Percentiles rank a stretch among this genome's conserved stretches.
Evolutionary conservation across 345 rosid species (phyloP).

Genomic region (Hibiscus tridactylites): DNA sequence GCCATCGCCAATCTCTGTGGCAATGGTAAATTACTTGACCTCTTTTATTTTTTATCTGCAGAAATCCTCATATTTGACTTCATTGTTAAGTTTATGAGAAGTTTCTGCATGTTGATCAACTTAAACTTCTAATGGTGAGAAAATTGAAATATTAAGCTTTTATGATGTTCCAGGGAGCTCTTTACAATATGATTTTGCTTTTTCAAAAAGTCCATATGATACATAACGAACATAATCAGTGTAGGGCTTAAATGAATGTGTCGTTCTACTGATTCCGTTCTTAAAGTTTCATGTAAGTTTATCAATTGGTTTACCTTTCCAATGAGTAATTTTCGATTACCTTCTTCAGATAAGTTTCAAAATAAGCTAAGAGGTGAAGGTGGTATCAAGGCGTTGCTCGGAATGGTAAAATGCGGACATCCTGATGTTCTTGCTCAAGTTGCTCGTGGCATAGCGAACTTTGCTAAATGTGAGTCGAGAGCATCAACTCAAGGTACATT

Average conservation of each 20-base stretch:
- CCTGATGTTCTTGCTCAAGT: conserved; percentile 97
- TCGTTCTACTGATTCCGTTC: neutral
- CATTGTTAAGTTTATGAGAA: neutral
- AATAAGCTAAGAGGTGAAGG: conserved; percentile 79
- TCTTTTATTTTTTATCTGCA: conserved; percentile 3
- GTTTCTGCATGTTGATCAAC: neutral
- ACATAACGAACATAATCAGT: neutral
- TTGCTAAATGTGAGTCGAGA: conserved; percentile 97
- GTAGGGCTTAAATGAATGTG: neutral
- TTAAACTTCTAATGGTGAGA: neutral
- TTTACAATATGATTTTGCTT: neutral
- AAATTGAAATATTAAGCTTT: no score
- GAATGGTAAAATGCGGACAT: conserved; percentile 89
- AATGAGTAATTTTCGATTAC: neutral
- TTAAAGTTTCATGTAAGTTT: neutral
- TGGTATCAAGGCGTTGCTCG: conserved; percentile 88
- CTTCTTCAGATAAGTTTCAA: conserved; percentile 72
- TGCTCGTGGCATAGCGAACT: conserved; percentile 97
- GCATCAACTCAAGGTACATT: conserved; percentile 77
- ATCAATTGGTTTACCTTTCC: neutral
- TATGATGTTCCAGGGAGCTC: neutral
- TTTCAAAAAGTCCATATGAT: neutral
- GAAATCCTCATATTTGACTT: neutral
- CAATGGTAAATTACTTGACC: conserved; percentile 49
- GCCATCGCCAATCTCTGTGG: conserved; percentile 98